Base-by-base conservation (phyloP, 164 flowering plant species). In the Houttuynia cordata region DNA sequence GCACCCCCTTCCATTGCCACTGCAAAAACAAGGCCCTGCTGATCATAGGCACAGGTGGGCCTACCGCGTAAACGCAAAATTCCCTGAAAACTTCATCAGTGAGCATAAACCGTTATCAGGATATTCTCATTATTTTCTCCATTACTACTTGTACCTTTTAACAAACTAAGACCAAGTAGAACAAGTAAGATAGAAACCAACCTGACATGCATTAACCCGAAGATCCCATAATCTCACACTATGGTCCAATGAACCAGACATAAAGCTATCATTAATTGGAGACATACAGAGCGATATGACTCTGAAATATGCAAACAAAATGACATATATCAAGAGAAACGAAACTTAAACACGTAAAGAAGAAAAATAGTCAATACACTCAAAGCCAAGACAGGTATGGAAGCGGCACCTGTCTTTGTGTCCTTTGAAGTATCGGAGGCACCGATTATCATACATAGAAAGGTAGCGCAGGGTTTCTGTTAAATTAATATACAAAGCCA, bases 1-100 rank as follows among this genome's bases (percentile, higher is more conserved):
- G 97, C 99, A 72, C 99, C 97, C 53, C 97, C 99, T 90, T 93
- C 99, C 97, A 93, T 93, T 67, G 97, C 91, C 63, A 91, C 96
- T 10, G 97, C 97, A 85, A 93, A 93, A 47, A 93, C 99, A 67
- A 93, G 91, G 57, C 99, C 99, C 70, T 93, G 99, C 62, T 90
- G 99, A 71, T 93, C 97, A 71, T 83, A 91, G 40, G 99, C 97
- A 58, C 91, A 97, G 6, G 96, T 75, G 62, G 99, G 99, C 71
- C 97, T 81, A 74, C 97, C 99, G 68, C 97, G 87, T 19, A 93
- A 74, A 50, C 66, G 93, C 61, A 93, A 62, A 66, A 93, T 82
- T 69, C 99, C 99, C 99, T 93, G 91, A 72, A 78, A 80, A 80
- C 79, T 81, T 79, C 41, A 76, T 64, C 57, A 73, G 84, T 80